phyloP scores from a whole-genome alignment of 2,329 filamentous ascomycete species.

The Trichophyton benhamiae region DNA sequence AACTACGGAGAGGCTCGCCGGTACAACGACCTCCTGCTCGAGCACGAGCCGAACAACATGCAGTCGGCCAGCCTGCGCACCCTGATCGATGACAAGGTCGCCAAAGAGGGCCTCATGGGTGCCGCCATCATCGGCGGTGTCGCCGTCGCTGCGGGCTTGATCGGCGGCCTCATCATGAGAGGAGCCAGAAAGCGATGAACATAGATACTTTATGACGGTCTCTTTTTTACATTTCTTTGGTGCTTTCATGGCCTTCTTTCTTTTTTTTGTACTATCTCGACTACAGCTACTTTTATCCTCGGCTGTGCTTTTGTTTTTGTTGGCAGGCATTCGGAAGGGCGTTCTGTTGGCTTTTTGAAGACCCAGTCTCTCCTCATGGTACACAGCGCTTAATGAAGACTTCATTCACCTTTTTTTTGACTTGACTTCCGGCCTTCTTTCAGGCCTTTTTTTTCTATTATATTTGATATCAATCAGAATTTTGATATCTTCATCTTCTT shows the following conservation, averaged over 20 bases:
- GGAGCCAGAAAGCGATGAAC: slow-evolving; percentile 51
- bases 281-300: background rate
- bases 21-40: slow-evolving; percentile 86
- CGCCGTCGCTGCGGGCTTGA: slow-evolving; percentile 81
- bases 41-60: slow-evolving; percentile 81
- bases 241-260: background rate
- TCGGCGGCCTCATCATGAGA: slow-evolving; percentile 75
- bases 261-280: background rate
- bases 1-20: slow-evolving; percentile 91
- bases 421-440: too few relatives aligned
- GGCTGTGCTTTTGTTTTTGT: background rate
- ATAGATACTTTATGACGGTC: too few relatives aligned
- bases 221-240: background rate
- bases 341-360: slow-evolving; percentile 2
- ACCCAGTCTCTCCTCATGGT: background rate
- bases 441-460: background rate
- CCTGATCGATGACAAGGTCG: slow-evolving; percentile 91
- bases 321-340: background rate
- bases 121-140: slow-evolving; percentile 91
- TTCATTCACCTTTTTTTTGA: background rate
- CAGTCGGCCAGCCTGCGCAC: slow-evolving; percentile 77
- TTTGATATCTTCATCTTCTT: background rate
- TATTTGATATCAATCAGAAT: background rate
- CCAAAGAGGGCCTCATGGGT: slow-evolving; percentile 84
- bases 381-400: background rate